Evolutionary conservation across 2,329 filamentous ascomycete species (phyloP).

Genomic region (Epichloe hybrida): DNA sequence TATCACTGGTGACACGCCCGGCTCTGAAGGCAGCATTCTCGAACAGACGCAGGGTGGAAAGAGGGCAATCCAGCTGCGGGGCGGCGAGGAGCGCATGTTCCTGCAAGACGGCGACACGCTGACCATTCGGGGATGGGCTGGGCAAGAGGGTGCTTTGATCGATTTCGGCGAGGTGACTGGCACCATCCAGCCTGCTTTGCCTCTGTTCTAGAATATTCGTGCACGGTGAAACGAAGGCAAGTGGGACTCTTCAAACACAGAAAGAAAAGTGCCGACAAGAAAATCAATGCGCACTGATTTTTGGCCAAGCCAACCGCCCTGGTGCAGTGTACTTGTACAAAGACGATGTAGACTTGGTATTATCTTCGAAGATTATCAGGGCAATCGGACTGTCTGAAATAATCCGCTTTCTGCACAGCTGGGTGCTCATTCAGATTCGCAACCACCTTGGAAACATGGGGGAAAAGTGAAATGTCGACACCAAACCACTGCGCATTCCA

Average conservation of each 20-base stretch:
- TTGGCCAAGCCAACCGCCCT: too few relatives aligned
- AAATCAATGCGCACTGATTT: too few relatives aligned
- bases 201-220: constrained; percentile 13
- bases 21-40: constrained; percentile 55
- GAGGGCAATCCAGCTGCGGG: constrained; percentile 42
- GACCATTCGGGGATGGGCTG: constrained; percentile 51
- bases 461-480: constrained; percentile 36
- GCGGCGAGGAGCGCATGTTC: constrained; percentile 56
- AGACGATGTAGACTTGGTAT: background rate
- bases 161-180: constrained; percentile 66
- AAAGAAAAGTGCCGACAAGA: too few relatives aligned
- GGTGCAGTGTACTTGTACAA: too few relatives aligned
- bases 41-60: constrained; percentile 63
- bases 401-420: constrained; percentile 39
- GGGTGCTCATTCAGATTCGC: constrained; percentile 32
- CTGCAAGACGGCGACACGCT: constrained; percentile 63
- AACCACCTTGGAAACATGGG: constrained; percentile 31
- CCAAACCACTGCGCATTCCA: constrained; percentile 43
- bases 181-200: constrained; percentile 31
- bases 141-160: constrained; percentile 51
- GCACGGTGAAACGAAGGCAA: background rate
- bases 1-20: constrained; percentile 50
- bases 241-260: background rate
- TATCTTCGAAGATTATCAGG: constrained; percentile 17
- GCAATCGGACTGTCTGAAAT: constrained; percentile 38